Evolutionary conservation across 257 asterid genomes (phyloP).

Genomic region (Solanum medicagineum): DNA sequence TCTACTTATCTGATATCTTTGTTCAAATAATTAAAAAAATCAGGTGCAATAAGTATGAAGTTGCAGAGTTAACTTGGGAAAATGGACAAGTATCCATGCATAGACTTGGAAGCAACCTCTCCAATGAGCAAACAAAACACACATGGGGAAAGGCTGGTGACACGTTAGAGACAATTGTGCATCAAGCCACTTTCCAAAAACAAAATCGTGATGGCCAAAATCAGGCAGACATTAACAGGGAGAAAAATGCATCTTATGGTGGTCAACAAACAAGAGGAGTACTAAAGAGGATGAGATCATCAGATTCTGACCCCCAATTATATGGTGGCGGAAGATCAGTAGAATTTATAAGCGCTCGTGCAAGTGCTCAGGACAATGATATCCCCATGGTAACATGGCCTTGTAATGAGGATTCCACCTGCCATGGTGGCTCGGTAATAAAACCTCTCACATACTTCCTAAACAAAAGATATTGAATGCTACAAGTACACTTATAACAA

Average conservation of each 20-base stretch:
- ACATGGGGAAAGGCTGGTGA: slow-evolving; percentile 15
- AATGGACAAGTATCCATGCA: slow-evolving; percentile 43
- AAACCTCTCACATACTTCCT: neutral
- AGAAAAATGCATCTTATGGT: neutral
- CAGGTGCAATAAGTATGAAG: slow-evolving; percentile 32
- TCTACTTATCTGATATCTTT: neutral
- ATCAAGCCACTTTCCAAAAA: slow-evolving; percentile 25
- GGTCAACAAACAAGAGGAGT: neutral
- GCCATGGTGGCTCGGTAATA: neutral
- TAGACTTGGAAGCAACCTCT: slow-evolving; percentile 1
- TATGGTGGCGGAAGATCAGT: neutral
- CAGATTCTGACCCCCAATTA: neutral
- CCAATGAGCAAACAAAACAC: slow-evolving; percentile 4
- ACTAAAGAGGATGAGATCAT: neutral
- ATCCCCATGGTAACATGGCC: neutral
- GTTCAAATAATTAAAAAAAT: neutral
- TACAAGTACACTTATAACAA: neutral
- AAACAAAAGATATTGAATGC: neutral
- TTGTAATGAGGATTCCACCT: neutral
- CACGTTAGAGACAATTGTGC: slow-evolving; percentile 50
- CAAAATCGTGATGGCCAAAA: neutral
- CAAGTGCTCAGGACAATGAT: neutral
- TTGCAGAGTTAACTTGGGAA: slow-evolving; percentile 52
- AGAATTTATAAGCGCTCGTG: neutral
- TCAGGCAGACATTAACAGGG: neutral